These are phyloP conservation scores for Cyclocybe aegerita DNA, from an alignment of 768 basidiomycete species.

Conservation along the genomic window DNA sequence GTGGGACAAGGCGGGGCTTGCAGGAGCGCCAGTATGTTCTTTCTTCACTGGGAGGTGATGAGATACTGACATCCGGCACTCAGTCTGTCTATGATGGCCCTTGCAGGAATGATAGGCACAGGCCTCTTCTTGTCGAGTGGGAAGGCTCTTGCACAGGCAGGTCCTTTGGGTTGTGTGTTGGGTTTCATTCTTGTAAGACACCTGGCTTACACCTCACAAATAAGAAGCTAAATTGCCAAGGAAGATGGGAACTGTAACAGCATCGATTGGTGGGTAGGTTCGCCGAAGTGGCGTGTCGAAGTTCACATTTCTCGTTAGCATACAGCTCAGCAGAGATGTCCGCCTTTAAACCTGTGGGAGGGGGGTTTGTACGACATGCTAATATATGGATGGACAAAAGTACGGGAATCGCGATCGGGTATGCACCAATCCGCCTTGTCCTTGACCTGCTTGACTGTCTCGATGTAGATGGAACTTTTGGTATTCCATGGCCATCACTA, in stretches of 20 bases:
- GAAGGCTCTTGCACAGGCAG: conserved; percentile 45
- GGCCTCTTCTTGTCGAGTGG: conserved; percentile 59
- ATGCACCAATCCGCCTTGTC: background rate
- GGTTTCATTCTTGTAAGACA: conserved; percentile 40
- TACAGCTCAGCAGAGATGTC: conserved; percentile 49
- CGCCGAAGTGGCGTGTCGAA: background rate
- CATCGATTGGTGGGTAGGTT: conserved; percentile 23
- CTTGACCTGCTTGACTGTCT: background rate
- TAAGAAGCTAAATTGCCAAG: background rate
- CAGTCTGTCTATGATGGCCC: conserved; percentile 30
- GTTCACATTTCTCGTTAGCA: conserved; percentile 14
- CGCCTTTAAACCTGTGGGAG: conserved; percentile 57
- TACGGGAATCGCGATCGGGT: conserved; percentile 27
- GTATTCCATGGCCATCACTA: conserved; percentile 36
- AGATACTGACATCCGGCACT: background rate
- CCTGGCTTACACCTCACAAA: background rate
- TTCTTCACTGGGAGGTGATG: background rate
- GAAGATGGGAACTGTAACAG: conserved; percentile 32
- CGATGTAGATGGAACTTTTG: conserved; percentile 39
- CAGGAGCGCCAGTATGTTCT: conserved; percentile 30
- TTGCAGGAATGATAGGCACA: conserved; percentile 45
- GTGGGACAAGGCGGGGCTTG: conserved; percentile 20
- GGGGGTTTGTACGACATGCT: conserved; percentile 52
- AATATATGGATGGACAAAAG: conserved; percentile 50
- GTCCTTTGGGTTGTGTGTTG: conserved; percentile 51